These are phyloP conservation scores for Phytophthora pistaciae DNA, from an alignment of 352 stramenopile genomes.

Conservation along the genomic window DNA sequence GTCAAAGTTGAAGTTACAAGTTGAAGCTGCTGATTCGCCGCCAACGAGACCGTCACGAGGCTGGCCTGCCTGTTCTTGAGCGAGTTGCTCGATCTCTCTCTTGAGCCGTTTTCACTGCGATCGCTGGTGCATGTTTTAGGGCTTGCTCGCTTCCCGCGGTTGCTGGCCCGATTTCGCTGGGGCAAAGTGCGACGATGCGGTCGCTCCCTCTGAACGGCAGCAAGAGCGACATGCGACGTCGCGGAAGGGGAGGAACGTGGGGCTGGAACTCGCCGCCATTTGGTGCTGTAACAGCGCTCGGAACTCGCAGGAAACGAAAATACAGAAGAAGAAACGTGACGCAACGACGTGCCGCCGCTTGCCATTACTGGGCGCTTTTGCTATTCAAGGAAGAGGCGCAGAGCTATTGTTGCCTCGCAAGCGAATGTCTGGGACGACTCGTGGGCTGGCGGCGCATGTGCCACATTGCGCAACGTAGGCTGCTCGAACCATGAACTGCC, in stretches of 20 bases:
- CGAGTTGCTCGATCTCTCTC: not conserved
- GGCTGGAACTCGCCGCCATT: not conserved
- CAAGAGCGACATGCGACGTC: conserved; percentile 18
- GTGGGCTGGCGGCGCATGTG: conserved; percentile 1
- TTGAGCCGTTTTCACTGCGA: conserved; percentile 1
- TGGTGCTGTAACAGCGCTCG: conserved; percentile 10
- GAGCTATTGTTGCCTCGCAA: conserved; percentile 30
- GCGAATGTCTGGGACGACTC: conserved; percentile 17
- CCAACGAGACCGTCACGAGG: not conserved
- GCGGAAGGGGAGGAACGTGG: not conserved
- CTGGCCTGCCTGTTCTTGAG: not conserved
- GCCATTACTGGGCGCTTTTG: conserved; percentile 9
- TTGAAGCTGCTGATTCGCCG: not conserved
- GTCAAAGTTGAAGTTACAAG: conserved; percentile 21
- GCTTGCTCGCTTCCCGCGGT: not conserved
- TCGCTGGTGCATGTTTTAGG: not conserved
- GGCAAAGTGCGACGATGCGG: not conserved
- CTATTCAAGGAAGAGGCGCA: conserved; percentile 32
- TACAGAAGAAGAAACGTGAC: conserved; percentile 29
- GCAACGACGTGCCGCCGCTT: conserved; percentile 19
- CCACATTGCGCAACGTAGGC: conserved; percentile 16
- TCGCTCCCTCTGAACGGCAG: not conserved
- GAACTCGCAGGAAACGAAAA: conserved; percentile 27
- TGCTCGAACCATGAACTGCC: conserved; percentile 17
- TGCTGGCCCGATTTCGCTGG: not conserved